Conservation (phyloP, 371 early-diverging fungal species). For the Apophysomyces trapeziformis region DNA sequence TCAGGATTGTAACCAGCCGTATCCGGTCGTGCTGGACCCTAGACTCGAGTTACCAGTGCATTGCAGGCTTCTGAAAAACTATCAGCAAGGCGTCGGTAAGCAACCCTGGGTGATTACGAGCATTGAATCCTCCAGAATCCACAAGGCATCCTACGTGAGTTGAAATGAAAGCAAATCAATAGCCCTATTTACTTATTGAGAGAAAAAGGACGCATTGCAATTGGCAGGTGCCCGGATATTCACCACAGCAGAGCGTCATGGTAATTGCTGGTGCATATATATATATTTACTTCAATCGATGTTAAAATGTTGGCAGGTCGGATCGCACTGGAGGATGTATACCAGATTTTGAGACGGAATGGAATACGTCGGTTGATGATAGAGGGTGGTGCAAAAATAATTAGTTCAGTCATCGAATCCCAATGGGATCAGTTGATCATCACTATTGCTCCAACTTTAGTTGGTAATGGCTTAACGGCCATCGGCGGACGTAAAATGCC, state of each 20-base stretch:
- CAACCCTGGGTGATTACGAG: constrained; percentile 42
- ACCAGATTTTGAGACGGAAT: constrained; percentile 25
- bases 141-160: background rate
- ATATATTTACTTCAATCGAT: background rate
- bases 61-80: constrained; percentile 41
- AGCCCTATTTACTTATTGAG: constrained; percentile 18
- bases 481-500: constrained; percentile 13
- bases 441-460: constrained; percentile 79
- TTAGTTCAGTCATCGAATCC: constrained; percentile 65
- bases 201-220: constrained; percentile 36
- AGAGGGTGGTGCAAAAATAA: constrained; percentile 90
- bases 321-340: constrained; percentile 20
- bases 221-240: constrained; percentile 53
- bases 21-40: constrained; percentile 88
- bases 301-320: background rate
- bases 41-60: constrained; percentile 31
- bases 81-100: constrained; percentile 22
- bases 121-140: background rate
- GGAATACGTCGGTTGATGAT: constrained; percentile 79
- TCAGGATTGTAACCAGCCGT: constrained; percentile 57
- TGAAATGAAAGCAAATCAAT: background rate
- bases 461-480: constrained; percentile 66
- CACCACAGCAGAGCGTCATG: constrained; percentile 19
- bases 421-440: constrained; percentile 66
- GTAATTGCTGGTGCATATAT: constrained; percentile 2